A percentile compares a stretch with the other conserved stretches of the same genome.
phyloP scores from a whole-genome alignment of 1,139 yeast genomes.

The Scheffersomyces titani region DNA sequence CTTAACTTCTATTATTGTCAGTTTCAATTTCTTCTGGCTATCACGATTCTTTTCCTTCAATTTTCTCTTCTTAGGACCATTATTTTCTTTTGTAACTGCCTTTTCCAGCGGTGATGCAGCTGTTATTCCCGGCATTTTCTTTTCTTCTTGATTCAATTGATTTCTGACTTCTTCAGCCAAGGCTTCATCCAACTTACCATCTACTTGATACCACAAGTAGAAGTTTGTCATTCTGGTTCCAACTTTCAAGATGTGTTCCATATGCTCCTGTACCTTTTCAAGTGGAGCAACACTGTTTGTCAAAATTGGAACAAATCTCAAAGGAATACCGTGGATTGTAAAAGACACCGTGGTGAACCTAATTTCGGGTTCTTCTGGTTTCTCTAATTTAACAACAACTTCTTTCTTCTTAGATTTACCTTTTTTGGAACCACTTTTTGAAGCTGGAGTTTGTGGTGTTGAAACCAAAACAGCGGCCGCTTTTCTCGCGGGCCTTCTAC shows the following conservation, averaged over 20 bases:
- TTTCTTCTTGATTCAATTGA: slow-evolving; percentile 41
- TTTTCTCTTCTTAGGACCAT: slow-evolving; percentile 33
- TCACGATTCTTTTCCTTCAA: slow-evolving; percentile 23
- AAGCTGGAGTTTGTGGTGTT: slow-evolving; percentile 20
- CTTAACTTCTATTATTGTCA: neutral
- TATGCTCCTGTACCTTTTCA: slow-evolving; percentile 56
- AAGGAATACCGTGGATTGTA: slow-evolving; percentile 62
- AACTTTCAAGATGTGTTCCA: slow-evolving; percentile 59
- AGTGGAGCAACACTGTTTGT: slow-evolving; percentile 64
- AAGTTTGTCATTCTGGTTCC: slow-evolving; percentile 66
- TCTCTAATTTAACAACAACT: slow-evolving; percentile 17
- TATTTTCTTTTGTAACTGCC: slow-evolving; percentile 9
- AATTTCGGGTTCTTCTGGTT: slow-evolving; percentile 42
- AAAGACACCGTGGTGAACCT: slow-evolving; percentile 66
- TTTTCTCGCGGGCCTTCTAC: slow-evolving; percentile 3
- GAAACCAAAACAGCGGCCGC: slow-evolving; percentile 6
- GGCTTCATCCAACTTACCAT: slow-evolving; percentile 70
- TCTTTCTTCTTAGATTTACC: slow-evolving; percentile 24
- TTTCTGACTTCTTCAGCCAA: slow-evolving; percentile 51
- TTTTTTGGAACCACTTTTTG: slow-evolving; percentile 19
- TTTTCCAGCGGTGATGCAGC: slow-evolving; percentile 17
- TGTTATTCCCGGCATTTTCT: slow-evolving; percentile 39
- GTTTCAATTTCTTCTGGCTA: slow-evolving; percentile 8
- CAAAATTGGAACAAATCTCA: slow-evolving; percentile 67
- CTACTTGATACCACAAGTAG: slow-evolving; percentile 83